Percentiles rank a stretch among this genome's conserved stretches.
These are phyloP conservation scores for Nadsonia commutata DNA, from an alignment of 1,139 yeast species.

Conservation along the genomic window DNA sequence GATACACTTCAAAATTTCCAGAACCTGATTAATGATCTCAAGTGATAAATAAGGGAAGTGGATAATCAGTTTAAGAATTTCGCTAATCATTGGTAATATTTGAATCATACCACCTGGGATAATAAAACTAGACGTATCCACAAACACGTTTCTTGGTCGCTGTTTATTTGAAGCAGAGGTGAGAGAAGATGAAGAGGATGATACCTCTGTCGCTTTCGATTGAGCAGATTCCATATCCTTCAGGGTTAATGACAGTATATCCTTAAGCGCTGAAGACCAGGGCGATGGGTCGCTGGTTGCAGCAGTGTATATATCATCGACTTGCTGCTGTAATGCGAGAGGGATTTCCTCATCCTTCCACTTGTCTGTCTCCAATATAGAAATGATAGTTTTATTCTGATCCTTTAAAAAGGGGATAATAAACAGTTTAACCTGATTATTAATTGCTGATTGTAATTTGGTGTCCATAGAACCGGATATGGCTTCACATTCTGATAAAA, in stretches of 20 bases:
- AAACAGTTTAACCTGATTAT: conserved; percentile 52
- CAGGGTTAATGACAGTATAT: conserved; percentile 4
- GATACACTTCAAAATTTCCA: conserved; percentile 38
- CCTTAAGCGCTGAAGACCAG: conserved; percentile 28
- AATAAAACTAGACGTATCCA: conserved; percentile 25
- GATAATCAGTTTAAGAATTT: conserved; percentile 35
- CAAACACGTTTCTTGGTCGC: conserved; percentile 19
- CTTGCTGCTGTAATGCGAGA: conserved; percentile 32
- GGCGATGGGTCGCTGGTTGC: conserved; percentile 33
- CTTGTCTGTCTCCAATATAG: conserved; percentile 46
- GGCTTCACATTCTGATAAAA: conserved; percentile 71
- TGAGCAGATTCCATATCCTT: not conserved
- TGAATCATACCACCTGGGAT: conserved; percentile 24
- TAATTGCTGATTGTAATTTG: conserved; percentile 50
- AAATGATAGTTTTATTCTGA: conserved; percentile 31
- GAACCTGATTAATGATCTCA: conserved; percentile 24
- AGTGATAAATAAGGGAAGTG: conserved; percentile 36
- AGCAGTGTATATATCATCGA: conserved; percentile 42
- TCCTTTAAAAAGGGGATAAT: conserved; percentile 42
- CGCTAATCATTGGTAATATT: conserved; percentile 29
- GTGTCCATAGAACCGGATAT: conserved; percentile 60
- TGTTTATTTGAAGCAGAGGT: conserved; percentile 5
- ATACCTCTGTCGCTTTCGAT: conserved; percentile 1
- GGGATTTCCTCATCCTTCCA: conserved; percentile 65
- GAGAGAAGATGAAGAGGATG: conserved; percentile 2